Evolutionary conservation across 2,329 filamentous ascomycete genomes (phyloP).

Genomic region (Paecilomyces fulvus): DNA sequence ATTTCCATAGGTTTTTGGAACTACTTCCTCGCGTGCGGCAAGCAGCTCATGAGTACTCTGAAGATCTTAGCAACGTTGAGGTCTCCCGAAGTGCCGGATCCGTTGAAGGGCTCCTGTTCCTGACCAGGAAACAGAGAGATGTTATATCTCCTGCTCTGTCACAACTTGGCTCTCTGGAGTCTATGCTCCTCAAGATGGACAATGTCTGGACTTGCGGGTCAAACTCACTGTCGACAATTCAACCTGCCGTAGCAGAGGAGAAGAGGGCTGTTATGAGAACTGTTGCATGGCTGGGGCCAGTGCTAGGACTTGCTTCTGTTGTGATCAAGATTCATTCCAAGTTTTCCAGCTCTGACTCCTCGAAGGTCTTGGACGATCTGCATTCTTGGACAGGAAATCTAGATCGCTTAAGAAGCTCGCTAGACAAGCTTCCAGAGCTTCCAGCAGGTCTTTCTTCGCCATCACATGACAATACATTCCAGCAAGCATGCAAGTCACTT

Average conservation of each 20-base stretch:
- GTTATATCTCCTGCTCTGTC: slow-evolving; percentile 23
- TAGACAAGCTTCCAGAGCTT: slow-evolving; percentile 39
- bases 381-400: slow-evolving; percentile 44
- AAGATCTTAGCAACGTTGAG: slow-evolving; percentile 76
- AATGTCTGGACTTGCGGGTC: slow-evolving; percentile 24
- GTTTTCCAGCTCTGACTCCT: slow-evolving; percentile 49
- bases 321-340: slow-evolving; percentile 60
- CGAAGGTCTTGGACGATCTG: slow-evolving; percentile 38
- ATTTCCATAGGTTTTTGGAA: slow-evolving; percentile 73
- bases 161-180: slow-evolving; percentile 21
- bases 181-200: slow-evolving; percentile 21
- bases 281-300: slow-evolving; percentile 56
- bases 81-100: slow-evolving; percentile 70
- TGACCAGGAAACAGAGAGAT: slow-evolving; percentile 32
- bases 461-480: slow-evolving; percentile 18
- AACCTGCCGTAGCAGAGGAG: slow-evolving; percentile 9
- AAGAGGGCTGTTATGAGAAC: slow-evolving; percentile 17
- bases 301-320: slow-evolving; percentile 55
- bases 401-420: slow-evolving; percentile 34
- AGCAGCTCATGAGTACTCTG: slow-evolving; percentile 64
- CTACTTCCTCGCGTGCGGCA: slow-evolving; percentile 60
- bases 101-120: slow-evolving; percentile 72
- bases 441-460: slow-evolving; percentile 42
- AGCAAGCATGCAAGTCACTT: slow-evolving; percentile 21
- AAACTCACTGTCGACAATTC: slow-evolving; percentile 15